Conservation (phyloP, 345 rosid genomes). For the Capsella bursapastoris region DNA sequence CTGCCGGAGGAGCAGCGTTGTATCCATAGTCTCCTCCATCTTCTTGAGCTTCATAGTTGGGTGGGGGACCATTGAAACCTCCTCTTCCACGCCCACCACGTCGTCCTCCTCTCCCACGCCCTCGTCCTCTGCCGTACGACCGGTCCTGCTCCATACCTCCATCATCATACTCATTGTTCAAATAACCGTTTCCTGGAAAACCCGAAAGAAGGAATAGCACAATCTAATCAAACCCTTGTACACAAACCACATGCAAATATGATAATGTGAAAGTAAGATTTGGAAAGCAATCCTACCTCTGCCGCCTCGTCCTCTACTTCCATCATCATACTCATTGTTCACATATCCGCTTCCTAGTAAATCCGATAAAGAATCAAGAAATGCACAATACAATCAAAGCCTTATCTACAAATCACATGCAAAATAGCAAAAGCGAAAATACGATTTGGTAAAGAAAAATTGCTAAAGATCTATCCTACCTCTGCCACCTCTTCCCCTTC, state of each 20-base stretch:
- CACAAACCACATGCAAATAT: background rate
- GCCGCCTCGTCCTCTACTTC: conserved; percentile 51
- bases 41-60: conserved; percentile 50
- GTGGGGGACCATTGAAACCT: conserved; percentile 60
- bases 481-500: conserved; percentile 48
- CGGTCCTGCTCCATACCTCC: conserved; percentile 71
- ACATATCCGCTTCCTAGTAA: background rate
- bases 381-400: background rate
- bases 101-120: conserved; percentile 83
- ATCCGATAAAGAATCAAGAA: background rate
- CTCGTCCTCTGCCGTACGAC: conserved; percentile 70
- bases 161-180: conserved; percentile 48
- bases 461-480: conserved; percentile 30
- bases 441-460: conserved; percentile 31
- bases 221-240: background rate
- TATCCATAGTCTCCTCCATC: conserved; percentile 61
- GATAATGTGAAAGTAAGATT: background rate
- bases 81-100: conserved; percentile 82
- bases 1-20: conserved; percentile 22
- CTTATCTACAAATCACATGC: background rate
- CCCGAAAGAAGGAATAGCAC: background rate
- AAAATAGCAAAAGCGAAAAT: background rate
- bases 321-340: conserved; percentile 3
- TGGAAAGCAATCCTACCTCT: conserved; percentile 40
- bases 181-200: conserved; percentile 64